These are phyloP conservation scores for Bocquillonia castaneifolia DNA, from an alignment of 441 rosid genomes.

Conservation along the genomic window DNA sequence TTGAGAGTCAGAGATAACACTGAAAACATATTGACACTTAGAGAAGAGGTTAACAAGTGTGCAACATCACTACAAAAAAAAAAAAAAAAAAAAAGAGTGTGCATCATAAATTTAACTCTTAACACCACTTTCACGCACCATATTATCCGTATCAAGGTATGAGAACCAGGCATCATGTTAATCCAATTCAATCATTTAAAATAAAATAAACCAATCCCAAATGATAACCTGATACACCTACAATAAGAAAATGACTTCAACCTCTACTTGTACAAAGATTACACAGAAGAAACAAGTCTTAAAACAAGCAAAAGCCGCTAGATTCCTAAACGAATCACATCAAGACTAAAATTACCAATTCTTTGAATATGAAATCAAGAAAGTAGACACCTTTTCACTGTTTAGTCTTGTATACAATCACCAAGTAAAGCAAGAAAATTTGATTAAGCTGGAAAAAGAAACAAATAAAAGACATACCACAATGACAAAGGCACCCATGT, in stretches of 20 bases:
- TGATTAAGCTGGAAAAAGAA: not conserved
- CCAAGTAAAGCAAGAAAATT: not conserved
- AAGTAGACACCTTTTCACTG: not conserved
- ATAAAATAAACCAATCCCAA: not conserved
- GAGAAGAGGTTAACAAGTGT: not conserved
- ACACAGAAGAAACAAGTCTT: not conserved
- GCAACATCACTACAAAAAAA: too few relatives aligned
- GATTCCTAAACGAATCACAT: not conserved
- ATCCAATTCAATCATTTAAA: not conserved
- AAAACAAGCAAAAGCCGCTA: not conserved
- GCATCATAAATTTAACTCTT: not conserved
- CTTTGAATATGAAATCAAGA: not conserved
- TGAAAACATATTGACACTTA: not conserved
- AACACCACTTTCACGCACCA: not conserved
- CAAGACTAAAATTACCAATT: not conserved
- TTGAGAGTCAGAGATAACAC: not conserved
- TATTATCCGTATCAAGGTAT: too few relatives aligned
- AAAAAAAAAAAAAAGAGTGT: too few relatives aligned
- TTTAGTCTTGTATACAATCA: not conserved
- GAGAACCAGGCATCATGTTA: not conserved
- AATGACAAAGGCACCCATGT: conserved; percentile 93
- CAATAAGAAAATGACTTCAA: not conserved
- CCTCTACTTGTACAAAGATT: not conserved
- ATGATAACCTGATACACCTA: not conserved
- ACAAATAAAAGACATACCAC: conserved; percentile 57